phyloP scores from a whole-genome alignment of 208 protist species.

The Trypanosoma cruzi region DNA sequence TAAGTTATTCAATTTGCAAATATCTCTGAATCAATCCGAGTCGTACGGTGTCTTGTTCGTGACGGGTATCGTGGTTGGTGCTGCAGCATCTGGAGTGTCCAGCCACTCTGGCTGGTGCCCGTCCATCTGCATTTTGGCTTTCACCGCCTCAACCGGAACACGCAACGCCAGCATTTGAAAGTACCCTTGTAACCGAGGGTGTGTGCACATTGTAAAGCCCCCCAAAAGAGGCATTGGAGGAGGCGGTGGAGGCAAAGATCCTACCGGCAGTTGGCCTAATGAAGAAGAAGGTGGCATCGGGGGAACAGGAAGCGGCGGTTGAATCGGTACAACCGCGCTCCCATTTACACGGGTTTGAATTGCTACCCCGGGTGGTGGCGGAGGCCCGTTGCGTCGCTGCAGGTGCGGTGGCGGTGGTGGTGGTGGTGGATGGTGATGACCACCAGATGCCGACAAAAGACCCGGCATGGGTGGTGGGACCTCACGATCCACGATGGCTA shows the following conservation, averaged over 20 bases:
- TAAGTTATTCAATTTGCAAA: not conserved
- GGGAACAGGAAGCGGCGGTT: constrained; percentile 5
- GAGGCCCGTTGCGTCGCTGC: constrained; percentile 17
- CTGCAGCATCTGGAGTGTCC: constrained; percentile 53
- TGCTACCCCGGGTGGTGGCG: constrained; percentile 17
- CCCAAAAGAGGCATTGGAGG: constrained; percentile 46
- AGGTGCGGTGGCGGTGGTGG: constrained; percentile 21
- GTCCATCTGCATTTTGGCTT: constrained; percentile 62
- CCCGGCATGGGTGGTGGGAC: constrained; percentile 35
- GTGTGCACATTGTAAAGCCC: constrained; percentile 38
- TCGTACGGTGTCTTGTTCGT: constrained; percentile 41
- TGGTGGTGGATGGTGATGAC: constrained; percentile 1
- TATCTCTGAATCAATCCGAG: constrained; percentile 29
- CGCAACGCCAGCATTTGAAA: constrained; percentile 65
- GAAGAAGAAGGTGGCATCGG: constrained; percentile 13
- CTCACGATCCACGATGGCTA: not conserved
- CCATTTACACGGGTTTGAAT: not conserved
- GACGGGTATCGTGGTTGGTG: constrained; percentile 36
- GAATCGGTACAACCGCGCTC: not conserved
- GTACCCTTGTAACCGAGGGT: constrained; percentile 62
- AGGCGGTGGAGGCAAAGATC: constrained; percentile 25
- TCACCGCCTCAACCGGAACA: constrained; percentile 44
- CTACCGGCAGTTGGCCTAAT: constrained; percentile 13
- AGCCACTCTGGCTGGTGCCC: constrained; percentile 62
- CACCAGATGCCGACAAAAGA: constrained; percentile 6